Base-by-base conservation (phyloP, 2,329 filamentous ascomycete genomes). In the Epichloe bromicola region DNA sequence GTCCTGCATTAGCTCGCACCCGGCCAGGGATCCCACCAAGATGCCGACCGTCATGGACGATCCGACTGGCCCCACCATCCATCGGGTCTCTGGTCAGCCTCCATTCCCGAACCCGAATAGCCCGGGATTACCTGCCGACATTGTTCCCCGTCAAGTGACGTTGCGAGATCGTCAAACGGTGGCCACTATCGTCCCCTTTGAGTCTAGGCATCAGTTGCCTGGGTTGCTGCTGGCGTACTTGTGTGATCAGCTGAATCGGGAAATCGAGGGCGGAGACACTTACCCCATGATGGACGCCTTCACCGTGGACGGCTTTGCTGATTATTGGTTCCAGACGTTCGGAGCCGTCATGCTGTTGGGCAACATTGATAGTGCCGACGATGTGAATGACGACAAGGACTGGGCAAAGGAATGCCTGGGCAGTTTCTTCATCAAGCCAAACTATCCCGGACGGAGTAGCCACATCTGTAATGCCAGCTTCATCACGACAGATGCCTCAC, bases 401-500 rank as follows among this genome's bases (percentile, higher is more conserved):
- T 95, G 89, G 88, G 78, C 81, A 57, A 83, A 82, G 61, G 76
- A 85, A 60, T 95, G 88, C 60, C 72, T 95, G 42, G 89, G 89
- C 52, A 94, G 87, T 69, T 95, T 95, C 69, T 94, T 93, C 69
- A 86, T 95, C 74, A 90, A 93, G 70, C 88, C 89, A 46, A 95
- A 95, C 67, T 95, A 95, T 65, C 88, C 89, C 0, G 89, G 89
- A 46, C 79, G 89, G 53, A 93, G 86, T 69, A 93, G 86, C 67
- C 89, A 95, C 71, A 80, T 95, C 48, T 95, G 88, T 72, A 96
- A 94, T 63, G 90, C 80, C 53, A 84, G 83, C 34, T 88, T 89
- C 62, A 72, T 89, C 49, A 84, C 88, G 53, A 88, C 84, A 10
- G 82, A 85, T 61, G 81, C 81, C 12, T 77, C 82, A 48, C 80